Base-by-base conservation (phyloP, 495 filamentous ascomycete genomes). In the Neurospora sp. region DNA sequence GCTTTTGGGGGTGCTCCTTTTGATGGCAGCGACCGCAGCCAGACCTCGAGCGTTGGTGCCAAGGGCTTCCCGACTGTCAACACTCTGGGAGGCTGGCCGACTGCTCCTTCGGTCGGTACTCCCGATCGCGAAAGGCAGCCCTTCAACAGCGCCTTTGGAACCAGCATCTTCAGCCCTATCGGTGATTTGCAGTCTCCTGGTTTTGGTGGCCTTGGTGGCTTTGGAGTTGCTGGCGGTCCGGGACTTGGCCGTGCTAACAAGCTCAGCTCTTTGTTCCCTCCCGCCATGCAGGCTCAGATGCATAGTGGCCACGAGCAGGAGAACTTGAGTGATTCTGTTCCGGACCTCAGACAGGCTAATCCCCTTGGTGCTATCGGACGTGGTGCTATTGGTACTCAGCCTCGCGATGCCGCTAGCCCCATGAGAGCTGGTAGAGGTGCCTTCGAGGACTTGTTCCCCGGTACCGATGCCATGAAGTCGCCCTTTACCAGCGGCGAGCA, bases 221-320 rank as follows among this genome's bases (percentile, higher is more conserved):
- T 90, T 73, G 83, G 86, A 31, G 72, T 71, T 4, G 72, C 83
- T 18, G 82, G 79, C 14, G 73, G 83, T 20, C 79, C 82, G 4
- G 81, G 84, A 40, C 84, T 90, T 45, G 89, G 90, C 39, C 89
- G 95, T 70, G 89, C 89, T 0, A 95, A 93, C 81, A 96, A 93
- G 80, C 83, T 98, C 70, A 92, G 91, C 1, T 94, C 93, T 3
- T 85, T 99, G 45, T 97, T 99, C 78, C 94, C 95, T 16, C 78
- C 86, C 9, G 89, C 91, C 3, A 94, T 96, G 91, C 93, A 96
- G 79, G 93, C 94, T n/a, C 92, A 94, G 77, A 91, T 93, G 86
- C 91, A 88, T 39, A 85, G 84, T 1, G 53, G 53, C 27, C 86
- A 90, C 47, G 86, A 89, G 7, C 87, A 91, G 41, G 87, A 89